Percentiles rank a stretch among this genome's conserved stretches.
phyloP scores from a whole-genome alignment of 352 stramenopile genomes.

The Globisporangium heterothallicum region DNA sequence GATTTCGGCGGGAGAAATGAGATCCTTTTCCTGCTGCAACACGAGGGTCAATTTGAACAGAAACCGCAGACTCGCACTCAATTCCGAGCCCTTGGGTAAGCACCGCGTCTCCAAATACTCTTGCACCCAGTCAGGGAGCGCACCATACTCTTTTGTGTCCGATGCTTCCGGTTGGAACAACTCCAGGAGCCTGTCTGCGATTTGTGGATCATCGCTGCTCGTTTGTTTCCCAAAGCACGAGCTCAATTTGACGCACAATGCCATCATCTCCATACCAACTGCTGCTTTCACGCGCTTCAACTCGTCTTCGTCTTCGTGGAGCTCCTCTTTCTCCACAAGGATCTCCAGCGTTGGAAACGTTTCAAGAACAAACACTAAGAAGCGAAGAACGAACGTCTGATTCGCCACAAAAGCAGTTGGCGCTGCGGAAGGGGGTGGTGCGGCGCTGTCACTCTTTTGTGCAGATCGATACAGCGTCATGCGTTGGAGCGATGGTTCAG shows the following conservation, averaged over 20 bases:
- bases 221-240: constrained; percentile 20
- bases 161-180: constrained; percentile 7
- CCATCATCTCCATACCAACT: constrained; percentile 45
- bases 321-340: constrained; percentile 52
- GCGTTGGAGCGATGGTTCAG: constrained; percentile 23
- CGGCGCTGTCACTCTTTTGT: neutral
- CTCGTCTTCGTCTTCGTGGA: constrained; percentile 67
- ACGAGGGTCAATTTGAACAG: constrained; percentile 40
- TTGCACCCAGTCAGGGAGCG: constrained; percentile 45
- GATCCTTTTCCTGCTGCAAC: constrained; percentile 45
- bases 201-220: constrained; percentile 5
- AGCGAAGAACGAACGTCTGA: constrained; percentile 49
- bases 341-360: constrained; percentile 43
- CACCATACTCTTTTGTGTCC: constrained; percentile 10
- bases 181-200: constrained; percentile 10
- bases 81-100: constrained; percentile 15
- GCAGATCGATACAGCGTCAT: constrained; percentile 19
- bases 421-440: neutral
- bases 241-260: constrained; percentile 45
- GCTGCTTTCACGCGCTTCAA: constrained; percentile 35
- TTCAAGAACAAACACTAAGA: constrained; percentile 60
- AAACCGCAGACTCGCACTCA: constrained; percentile 22
- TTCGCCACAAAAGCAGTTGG: constrained; percentile 20
- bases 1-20: constrained; percentile 35
- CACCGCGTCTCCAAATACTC: constrained; percentile 46